Evolutionary conservation across 257 asterid genomes (phyloP).

Genomic region (Jacaranda mimosifolia): DNA sequence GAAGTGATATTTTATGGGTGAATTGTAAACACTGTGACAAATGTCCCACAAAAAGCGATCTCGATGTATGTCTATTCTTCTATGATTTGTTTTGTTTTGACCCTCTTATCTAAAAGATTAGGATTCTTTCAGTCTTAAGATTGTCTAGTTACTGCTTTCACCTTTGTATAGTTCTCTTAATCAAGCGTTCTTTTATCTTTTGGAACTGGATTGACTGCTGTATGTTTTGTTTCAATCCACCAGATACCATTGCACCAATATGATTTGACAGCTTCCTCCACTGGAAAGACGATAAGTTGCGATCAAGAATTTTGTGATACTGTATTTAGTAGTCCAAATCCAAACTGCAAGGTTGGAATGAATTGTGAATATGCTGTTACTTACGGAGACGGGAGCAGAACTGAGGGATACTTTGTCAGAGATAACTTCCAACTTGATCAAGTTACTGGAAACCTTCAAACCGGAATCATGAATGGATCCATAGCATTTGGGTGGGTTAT

Average conservation of each 20-base stretch:
- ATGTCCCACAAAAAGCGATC: slow-evolving; percentile 66
- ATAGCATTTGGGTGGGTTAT: slow-evolving; percentile 65
- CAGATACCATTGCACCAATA: slow-evolving; percentile 63
- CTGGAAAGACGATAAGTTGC: slow-evolving; percentile 55
- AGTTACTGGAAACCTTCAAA: slow-evolving; percentile 56
- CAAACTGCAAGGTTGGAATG: slow-evolving; percentile 56
- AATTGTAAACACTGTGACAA: slow-evolving; percentile 58
- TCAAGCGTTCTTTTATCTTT: slow-evolving; percentile 3
- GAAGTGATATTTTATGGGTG: slow-evolving; percentile 75
- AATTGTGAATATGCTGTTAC: slow-evolving; percentile 55
- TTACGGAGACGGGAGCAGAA: slow-evolving; percentile 73
- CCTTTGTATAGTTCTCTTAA: neutral
- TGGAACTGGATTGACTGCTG: slow-evolving; percentile 19
- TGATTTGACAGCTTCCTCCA: slow-evolving; percentile 58
- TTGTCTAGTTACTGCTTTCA: slow-evolving; percentile 7
- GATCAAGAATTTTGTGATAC: slow-evolving; percentile 60
- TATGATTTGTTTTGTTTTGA: neutral
- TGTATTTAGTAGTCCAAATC: slow-evolving; percentile 41
- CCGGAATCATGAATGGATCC: slow-evolving; percentile 51
- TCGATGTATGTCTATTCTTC: slow-evolving; percentile 47
- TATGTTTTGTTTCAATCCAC: slow-evolving; percentile 19
- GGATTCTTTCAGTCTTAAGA: neutral
- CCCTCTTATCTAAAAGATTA: neutral
- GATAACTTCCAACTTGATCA: slow-evolving; percentile 58
- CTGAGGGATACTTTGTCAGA: slow-evolving; percentile 63